These are phyloP conservation scores for Microdochium trichocladiopsis DNA, from an alignment of 2,329 filamentous ascomycete species.

Conservation along the genomic window DNA sequence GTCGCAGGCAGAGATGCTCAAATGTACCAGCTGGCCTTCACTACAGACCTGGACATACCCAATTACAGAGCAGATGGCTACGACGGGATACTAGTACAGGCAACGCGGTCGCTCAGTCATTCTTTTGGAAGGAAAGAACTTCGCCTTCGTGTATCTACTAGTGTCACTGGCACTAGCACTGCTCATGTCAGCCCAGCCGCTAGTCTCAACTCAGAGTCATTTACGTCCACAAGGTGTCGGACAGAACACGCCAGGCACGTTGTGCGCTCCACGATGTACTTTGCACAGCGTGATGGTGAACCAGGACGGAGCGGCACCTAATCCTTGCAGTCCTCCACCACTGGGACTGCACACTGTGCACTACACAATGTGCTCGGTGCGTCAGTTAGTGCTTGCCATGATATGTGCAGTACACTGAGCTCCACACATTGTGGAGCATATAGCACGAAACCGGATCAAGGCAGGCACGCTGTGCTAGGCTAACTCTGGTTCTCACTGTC, in stretches of 20 bases:
- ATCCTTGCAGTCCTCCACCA: neutral
- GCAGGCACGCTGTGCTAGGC: neutral
- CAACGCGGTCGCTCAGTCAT: neutral
- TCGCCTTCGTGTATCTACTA: too few species aligned
- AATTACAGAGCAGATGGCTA: neutral
- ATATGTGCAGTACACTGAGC: neutral
- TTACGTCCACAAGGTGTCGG: neutral
- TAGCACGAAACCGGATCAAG: neutral
- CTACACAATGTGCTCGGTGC: neutral
- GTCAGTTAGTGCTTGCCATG: neutral
- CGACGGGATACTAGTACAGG: neutral
- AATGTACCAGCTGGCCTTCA: neutral
- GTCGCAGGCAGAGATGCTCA: too few species aligned
- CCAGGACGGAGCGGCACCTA: neutral
- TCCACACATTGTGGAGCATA: neutral
- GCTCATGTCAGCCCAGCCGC: too few species aligned
- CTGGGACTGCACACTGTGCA: neutral
- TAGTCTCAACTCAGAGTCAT: too few species aligned
- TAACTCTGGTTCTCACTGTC: neutral
- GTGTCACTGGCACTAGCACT: too few species aligned
- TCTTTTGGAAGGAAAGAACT: too few species aligned
- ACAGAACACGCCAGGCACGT: neutral
- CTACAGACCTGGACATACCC: neutral
- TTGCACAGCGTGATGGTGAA: neutral
- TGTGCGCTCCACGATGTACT: neutral